Evolutionary conservation across 2,329 filamentous ascomycete genomes (phyloP).

Genomic region (Graphilbum fragrans): DNA sequence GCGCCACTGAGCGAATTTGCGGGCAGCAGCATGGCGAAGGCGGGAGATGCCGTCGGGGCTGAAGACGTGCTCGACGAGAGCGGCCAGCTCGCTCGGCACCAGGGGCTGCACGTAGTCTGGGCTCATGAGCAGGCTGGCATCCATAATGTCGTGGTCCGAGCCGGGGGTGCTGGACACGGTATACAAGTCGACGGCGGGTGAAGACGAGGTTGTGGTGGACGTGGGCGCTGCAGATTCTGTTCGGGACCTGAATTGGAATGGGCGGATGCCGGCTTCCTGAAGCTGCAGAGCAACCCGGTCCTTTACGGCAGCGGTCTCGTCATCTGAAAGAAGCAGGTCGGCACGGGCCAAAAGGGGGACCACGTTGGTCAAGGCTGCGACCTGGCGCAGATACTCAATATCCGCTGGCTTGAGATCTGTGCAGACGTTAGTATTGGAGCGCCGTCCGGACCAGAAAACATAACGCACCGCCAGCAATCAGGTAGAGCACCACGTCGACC

Average conservation of each 20-base stretch:
- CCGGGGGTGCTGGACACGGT: slow-evolving; percentile 64
- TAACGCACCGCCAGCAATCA: slow-evolving; percentile 57
- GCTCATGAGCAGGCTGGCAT: slow-evolving; percentile 87
- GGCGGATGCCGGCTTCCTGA: slow-evolving; percentile 41
- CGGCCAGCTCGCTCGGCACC: slow-evolving; percentile 57
- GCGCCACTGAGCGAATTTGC: slow-evolving; percentile 68
- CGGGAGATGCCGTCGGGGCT: slow-evolving; percentile 66
- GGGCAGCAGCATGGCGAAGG: slow-evolving; percentile 70
- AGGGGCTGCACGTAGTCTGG: slow-evolving; percentile 80
- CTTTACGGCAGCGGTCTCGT: slow-evolving; percentile 49
- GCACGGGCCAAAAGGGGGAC: slow-evolving; percentile 70
- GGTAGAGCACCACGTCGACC: slow-evolving; percentile 76
- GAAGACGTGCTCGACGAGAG: slow-evolving; percentile 63
- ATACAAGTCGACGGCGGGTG: slow-evolving; percentile 26
- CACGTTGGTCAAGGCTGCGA: slow-evolving; percentile 68
- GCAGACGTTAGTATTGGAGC: slow-evolving; percentile 2
- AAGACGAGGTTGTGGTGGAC: slow-evolving; percentile 8
- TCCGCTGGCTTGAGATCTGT: slow-evolving; percentile 51
- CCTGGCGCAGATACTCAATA: slow-evolving; percentile 56
- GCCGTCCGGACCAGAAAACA: not conserved
- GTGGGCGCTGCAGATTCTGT: slow-evolving; percentile 27
- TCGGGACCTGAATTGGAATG: slow-evolving; percentile 70
- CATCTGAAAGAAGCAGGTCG: slow-evolving; percentile 48
- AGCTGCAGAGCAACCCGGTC: slow-evolving; percentile 44
- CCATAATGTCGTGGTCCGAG: slow-evolving; percentile 71